Conservation (phyloP, 2,329 filamentous ascomycete genomes). For the Colletotrichum plurivorum region DNA sequence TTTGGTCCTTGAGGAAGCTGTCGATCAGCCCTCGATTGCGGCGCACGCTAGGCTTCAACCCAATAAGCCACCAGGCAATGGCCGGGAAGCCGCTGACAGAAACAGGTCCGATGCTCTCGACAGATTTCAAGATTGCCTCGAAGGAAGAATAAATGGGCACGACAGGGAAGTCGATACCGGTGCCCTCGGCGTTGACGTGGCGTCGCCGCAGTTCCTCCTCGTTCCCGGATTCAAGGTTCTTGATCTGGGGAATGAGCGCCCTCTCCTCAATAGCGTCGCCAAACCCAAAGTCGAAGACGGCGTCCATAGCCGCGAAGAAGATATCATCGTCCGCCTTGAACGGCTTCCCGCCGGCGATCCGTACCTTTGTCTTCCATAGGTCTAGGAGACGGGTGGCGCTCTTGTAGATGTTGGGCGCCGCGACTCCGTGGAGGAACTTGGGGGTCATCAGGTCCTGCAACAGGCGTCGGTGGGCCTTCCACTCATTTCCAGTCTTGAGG, state of each 20-base stretch:
- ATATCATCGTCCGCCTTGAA: slow-evolving; percentile 52
- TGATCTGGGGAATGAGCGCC: slow-evolving; percentile 1
- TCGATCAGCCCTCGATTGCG: neutral
- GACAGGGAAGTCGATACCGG: neutral
- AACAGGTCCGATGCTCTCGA: neutral
- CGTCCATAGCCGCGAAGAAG: slow-evolving; percentile 50
- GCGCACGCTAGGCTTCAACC: neutral
- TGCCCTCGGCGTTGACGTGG: neutral
- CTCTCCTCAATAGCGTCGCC: slow-evolving; percentile 32
- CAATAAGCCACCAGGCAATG: neutral
- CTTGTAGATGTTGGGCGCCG: slow-evolving; percentile 51
- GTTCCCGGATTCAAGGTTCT: neutral
- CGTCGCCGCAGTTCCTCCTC: neutral
- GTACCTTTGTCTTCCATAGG: slow-evolving; percentile 52
- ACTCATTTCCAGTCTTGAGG: slow-evolving; percentile 50
- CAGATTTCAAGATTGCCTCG: neutral
- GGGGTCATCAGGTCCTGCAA: slow-evolving; percentile 55
- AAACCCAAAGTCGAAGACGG: slow-evolving; percentile 52
- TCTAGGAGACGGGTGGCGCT: slow-evolving; percentile 48
- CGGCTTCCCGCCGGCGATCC: slow-evolving; percentile 45
- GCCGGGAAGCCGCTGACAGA: neutral
- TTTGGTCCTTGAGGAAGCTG: slow-evolving; percentile 1
- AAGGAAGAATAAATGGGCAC: slow-evolving; percentile 7
- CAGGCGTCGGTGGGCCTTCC: slow-evolving; percentile 51
- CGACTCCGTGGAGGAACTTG: slow-evolving; percentile 50